Percentiles rank a stretch among this genome's conserved stretches.
Evolutionary conservation across 2,329 filamentous ascomycete genomes (phyloP).

Genomic region (Cytospora leucostoma): DNA sequence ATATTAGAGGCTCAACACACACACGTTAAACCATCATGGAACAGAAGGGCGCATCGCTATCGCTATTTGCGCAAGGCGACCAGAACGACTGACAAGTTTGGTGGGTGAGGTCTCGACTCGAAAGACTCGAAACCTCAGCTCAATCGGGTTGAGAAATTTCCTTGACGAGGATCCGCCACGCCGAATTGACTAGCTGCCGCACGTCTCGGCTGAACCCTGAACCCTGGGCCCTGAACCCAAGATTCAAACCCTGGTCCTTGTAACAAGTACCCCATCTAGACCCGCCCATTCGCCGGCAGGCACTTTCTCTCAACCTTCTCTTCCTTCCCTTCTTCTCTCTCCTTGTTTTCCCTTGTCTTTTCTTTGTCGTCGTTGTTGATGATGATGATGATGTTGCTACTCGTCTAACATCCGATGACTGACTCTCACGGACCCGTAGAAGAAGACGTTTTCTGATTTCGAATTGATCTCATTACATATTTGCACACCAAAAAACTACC

Average conservation of each 20-base stretch:
- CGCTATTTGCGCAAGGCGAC: neutral
- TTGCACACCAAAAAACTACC: neutral
- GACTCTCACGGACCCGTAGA: too few relatives aligned
- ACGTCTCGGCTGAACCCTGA: too few relatives aligned
- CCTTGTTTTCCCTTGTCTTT: too few relatives aligned
- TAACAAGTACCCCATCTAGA: neutral
- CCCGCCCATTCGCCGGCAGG: neutral
- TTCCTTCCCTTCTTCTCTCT: neutral
- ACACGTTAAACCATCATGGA: neutral
- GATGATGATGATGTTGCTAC: too few relatives aligned
- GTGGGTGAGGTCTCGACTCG: neutral
- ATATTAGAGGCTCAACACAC: neutral
- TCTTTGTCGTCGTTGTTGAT: too few relatives aligned
- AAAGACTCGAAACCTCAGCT: neutral
- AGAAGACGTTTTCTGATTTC: neutral
- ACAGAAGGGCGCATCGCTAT: neutral
- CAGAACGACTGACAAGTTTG: neutral
- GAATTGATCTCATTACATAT: conserved; percentile 15
- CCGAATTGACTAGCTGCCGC: neutral
- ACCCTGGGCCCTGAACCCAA: too few relatives aligned
- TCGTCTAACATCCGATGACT: too few relatives aligned
- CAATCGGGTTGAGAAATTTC: neutral
- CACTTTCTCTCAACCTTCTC: neutral
- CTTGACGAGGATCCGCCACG: neutral
- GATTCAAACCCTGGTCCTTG: neutral